Evolutionary conservation across 495 filamentous ascomycete genomes (phyloP).

Genomic region (Filosporella fistucella): DNA sequence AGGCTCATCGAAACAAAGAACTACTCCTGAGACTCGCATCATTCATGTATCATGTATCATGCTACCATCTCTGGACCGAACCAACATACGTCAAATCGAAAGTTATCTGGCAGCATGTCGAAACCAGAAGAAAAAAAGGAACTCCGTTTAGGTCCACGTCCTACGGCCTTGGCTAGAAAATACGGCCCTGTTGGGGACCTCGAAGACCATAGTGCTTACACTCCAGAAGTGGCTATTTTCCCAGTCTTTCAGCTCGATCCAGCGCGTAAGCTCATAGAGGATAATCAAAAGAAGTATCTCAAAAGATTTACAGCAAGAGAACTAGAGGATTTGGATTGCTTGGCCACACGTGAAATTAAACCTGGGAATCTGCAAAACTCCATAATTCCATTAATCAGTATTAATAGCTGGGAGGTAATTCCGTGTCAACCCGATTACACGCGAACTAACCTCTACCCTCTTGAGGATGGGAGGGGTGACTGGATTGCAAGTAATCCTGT

Average conservation of each 20-base stretch:
- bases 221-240: not conserved
- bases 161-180: not conserved
- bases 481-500: slow-evolving; percentile 7
- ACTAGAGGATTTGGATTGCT: slow-evolving; percentile 4
- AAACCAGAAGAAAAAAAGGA: not conserved
- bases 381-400: not conserved
- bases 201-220: not conserved
- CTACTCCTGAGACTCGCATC: too few species aligned
- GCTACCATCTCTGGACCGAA: not conserved
- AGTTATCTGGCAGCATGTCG: not conserved
- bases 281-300: not conserved
- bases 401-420: not conserved
- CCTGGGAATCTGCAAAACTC: slow-evolving; percentile 2
- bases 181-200: not conserved
- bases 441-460: slow-evolving; percentile 4
- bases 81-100: not conserved
- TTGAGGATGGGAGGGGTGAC: slow-evolving; percentile 3
- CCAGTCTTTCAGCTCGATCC: not conserved
- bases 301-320: slow-evolving; percentile 5
- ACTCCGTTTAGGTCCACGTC: too few species aligned
- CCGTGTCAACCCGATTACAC: not conserved
- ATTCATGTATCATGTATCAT: not conserved
- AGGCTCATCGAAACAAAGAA: too few species aligned
- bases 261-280: not conserved
- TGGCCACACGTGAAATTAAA: slow-evolving; percentile 6